A percentile compares a stretch with the other conserved stretches of the same genome.
These are phyloP conservation scores for Monosporascus cannonballus DNA, from an alignment of 2,329 filamentous ascomycete genomes.

Conservation along the genomic window DNA sequence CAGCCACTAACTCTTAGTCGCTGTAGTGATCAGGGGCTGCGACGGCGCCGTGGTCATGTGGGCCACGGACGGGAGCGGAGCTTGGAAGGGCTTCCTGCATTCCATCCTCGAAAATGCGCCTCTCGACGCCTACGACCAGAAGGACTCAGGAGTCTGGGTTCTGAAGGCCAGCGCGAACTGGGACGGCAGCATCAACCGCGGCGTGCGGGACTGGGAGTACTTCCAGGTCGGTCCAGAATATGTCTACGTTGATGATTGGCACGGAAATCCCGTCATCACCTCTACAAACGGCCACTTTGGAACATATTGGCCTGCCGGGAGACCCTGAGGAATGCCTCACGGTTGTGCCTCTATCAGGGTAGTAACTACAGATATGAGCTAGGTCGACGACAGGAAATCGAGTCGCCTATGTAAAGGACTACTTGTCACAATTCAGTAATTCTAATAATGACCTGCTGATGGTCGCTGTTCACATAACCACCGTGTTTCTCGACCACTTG, in stretches of 20 bases:
- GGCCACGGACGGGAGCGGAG: slow-evolving; percentile 14
- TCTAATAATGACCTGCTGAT: too few species aligned
- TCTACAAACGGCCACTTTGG: slow-evolving; percentile 8
- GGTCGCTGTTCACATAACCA: too few species aligned
- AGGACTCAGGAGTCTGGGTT: background rate
- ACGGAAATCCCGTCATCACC: slow-evolving; percentile 13
- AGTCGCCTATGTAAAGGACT: too few species aligned
- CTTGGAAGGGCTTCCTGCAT: slow-evolving; percentile 20
- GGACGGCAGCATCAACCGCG: background rate
- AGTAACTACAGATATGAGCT: too few species aligned
- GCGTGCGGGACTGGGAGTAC: slow-evolving; percentile 6
- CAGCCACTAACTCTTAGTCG: too few species aligned
- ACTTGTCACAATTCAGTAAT: too few species aligned
- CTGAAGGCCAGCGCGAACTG: slow-evolving; percentile 4
- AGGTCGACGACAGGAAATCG: too few species aligned
- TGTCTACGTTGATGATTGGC: slow-evolving; percentile 14
- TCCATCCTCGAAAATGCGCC: slow-evolving; percentile 1
- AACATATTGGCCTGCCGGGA: background rate
- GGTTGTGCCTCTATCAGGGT: background rate
- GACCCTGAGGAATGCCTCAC: background rate
- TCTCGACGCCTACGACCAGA: background rate
- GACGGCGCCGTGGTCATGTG: slow-evolving; percentile 18
- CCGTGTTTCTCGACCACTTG: too few species aligned
- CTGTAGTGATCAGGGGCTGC: slow-evolving; percentile 19
- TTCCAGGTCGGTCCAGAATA: slow-evolving; percentile 5